Percentiles rank a stretch among this genome's conserved stretches.
These are phyloP conservation scores for Chiua sp. DNA, from an alignment of 1,284 basidiomycete species.

Conservation along the genomic window DNA sequence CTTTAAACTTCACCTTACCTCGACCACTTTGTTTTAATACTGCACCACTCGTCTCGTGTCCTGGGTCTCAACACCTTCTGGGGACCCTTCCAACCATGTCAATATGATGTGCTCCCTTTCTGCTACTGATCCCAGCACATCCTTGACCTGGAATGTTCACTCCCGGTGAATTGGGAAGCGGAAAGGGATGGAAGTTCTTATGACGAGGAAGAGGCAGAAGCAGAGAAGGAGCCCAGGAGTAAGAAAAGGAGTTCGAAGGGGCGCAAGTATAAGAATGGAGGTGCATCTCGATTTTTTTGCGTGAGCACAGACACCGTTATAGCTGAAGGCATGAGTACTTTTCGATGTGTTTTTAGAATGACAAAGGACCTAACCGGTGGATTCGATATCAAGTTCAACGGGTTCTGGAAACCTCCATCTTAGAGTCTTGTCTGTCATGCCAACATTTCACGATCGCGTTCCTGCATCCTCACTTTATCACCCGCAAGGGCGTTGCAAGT, in stretches of 20 bases:
- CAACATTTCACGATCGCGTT: background rate
- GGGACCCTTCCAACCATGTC: no score
- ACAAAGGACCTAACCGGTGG: no score
- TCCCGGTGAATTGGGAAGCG: conserved; percentile 44
- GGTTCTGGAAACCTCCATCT: no score
- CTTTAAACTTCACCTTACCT: no score
- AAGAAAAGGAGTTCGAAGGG: conserved; percentile 13
- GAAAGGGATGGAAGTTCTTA: conserved; percentile 39
- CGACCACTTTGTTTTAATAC: no score
- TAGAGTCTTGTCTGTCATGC: background rate
- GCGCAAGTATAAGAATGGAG: conserved; percentile 25
- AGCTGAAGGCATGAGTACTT: background rate
- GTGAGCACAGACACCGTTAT: no score
- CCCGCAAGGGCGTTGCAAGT: background rate
- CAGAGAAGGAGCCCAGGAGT: conserved; percentile 30
- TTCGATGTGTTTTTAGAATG: background rate
- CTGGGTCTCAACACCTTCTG: no score
- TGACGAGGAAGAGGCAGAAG: conserved; percentile 37
- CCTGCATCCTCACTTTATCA: background rate
- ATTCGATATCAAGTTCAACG: no score
- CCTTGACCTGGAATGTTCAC: no score
- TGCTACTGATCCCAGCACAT: no score
- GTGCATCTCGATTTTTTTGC: background rate
- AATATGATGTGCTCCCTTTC: no score
- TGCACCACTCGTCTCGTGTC: no score